Percentiles rank a stretch among this genome's conserved stretches.
Evolutionary conservation across 257 asterid species (phyloP).

Genomic region (Primulina eburnea): DNA sequence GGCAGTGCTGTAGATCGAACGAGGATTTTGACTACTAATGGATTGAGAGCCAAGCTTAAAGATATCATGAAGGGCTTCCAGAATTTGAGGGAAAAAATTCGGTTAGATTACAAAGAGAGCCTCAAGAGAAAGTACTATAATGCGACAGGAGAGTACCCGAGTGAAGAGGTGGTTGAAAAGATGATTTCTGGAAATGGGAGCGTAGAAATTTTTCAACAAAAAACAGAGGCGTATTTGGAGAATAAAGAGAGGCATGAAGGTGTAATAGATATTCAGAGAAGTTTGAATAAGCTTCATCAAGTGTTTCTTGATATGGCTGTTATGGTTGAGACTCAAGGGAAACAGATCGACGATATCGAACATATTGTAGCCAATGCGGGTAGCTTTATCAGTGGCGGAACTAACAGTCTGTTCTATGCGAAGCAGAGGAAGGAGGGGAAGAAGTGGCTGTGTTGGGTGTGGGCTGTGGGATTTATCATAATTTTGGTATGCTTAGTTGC

Average conservation of each 20-base stretch:
- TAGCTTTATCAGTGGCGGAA: conserved; percentile 73
- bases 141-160: conserved; percentile 56
- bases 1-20: conserved; percentile 75
- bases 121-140: conserved; percentile 62
- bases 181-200: conserved; percentile 52
- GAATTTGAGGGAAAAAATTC: conserved; percentile 52
- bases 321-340: conserved; percentile 77
- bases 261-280: conserved; percentile 80
- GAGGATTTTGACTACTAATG: conserved; percentile 55
- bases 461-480: conserved; percentile 48
- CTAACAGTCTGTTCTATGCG: conserved; percentile 63
- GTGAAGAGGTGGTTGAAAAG: conserved; percentile 59
- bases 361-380: conserved; percentile 58
- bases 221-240: conserved; percentile 40
- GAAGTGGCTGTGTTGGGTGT: conserved; percentile 59
- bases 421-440: conserved; percentile 57
- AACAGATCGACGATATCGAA: conserved; percentile 64
- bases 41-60: conserved; percentile 57
- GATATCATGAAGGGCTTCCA: conserved; percentile 74
- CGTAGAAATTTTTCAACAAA: conserved; percentile 37
- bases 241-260: conserved; percentile 71
- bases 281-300: conserved; percentile 85
- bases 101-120: conserved; percentile 67
- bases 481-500: conserved; percentile 64
- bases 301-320: conserved; percentile 88